These are phyloP conservation scores for Trichoderma harzianum DNA, from an alignment of 2,329 filamentous ascomycete species.

Conservation along the genomic window DNA sequence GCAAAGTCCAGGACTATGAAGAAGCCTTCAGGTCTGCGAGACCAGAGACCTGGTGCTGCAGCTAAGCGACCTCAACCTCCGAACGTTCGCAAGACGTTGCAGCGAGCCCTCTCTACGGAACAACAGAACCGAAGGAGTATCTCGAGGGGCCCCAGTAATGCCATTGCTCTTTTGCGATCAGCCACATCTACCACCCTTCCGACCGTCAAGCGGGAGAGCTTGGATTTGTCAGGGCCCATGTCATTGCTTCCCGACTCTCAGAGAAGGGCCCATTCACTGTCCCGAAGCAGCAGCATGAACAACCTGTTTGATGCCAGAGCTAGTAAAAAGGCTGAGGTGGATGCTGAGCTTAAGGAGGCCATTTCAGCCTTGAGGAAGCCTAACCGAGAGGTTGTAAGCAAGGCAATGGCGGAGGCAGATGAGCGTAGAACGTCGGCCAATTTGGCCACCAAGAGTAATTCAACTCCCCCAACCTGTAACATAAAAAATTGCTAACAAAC, in stretches of 20 bases:
- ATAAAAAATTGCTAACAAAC: not conserved
- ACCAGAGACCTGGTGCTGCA: conserved; percentile 50
- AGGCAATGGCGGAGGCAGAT: conserved; percentile 62
- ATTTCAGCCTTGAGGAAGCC: conserved; percentile 73
- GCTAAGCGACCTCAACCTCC: conserved; percentile 45
- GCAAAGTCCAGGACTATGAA: conserved; percentile 50
- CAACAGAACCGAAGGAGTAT: conserved; percentile 51
- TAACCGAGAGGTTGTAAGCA: conserved; percentile 67
- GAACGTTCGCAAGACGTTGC: conserved; percentile 51
- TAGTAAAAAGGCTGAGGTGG: conserved; percentile 63
- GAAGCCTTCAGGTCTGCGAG: conserved; percentile 39
- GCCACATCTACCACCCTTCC: conserved; percentile 60
- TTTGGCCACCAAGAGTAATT: conserved; percentile 49
- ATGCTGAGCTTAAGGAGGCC: conserved; percentile 69
- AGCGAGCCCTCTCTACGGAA: conserved; percentile 61
- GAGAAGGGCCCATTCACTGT: conserved; percentile 39
- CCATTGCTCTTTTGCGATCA: conserved; percentile 64
- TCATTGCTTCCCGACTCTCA: conserved; percentile 30
- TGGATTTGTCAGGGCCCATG: conserved; percentile 49
- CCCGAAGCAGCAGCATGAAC: conserved; percentile 45
- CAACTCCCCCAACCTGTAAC: conserved; percentile 8
- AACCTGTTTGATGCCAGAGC: conserved; percentile 55
- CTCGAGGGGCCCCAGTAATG: conserved; percentile 54
- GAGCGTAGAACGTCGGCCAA: conserved; percentile 56
- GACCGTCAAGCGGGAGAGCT: conserved; percentile 65